Percentiles rank a stretch among this genome's conserved stretches.
Evolutionary conservation across 164 flowering plant genomes (phyloP).

Genomic region (Magnolia kwangsiensis): DNA sequence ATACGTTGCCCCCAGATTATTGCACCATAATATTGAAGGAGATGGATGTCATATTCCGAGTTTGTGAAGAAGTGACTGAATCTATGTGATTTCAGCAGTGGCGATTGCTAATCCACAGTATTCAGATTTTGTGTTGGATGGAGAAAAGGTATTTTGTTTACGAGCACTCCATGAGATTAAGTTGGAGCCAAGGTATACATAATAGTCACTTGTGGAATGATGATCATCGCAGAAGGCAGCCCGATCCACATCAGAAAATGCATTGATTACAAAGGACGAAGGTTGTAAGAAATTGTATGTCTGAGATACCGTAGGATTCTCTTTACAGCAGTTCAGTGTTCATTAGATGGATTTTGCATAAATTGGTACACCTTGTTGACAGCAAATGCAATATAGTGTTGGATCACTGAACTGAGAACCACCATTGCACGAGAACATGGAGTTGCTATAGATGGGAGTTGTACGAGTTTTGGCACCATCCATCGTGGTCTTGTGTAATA

Average conservation of each 20-base stretch:
- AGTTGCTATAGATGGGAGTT: neutral
- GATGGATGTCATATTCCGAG: neutral
- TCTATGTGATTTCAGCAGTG: neutral
- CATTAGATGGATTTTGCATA: neutral
- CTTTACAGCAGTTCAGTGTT: neutral
- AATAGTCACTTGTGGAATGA: neutral
- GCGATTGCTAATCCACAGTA: neutral
- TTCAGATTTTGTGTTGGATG: neutral
- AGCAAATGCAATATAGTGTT: neutral
- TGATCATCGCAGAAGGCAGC: neutral
- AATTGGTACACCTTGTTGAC: neutral
- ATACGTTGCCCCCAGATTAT: neutral
- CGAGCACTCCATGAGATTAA: neutral
- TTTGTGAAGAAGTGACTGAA: neutral
- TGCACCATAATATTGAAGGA: slow-evolving; percentile 1
- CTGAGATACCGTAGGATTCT: neutral
- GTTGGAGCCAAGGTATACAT: neutral
- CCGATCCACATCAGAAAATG: neutral
- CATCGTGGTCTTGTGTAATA: neutral
- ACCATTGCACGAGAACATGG: neutral
- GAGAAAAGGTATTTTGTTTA: neutral
- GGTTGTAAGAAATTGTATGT: neutral
- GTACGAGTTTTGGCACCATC: neutral
- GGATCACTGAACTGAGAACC: neutral
- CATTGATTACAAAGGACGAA: neutral